Percentiles rank a stretch among this genome's conserved stretches.
Conservation (phyloP, 495 filamentous ascomycete genomes). For the Podospora sp. region DNA sequence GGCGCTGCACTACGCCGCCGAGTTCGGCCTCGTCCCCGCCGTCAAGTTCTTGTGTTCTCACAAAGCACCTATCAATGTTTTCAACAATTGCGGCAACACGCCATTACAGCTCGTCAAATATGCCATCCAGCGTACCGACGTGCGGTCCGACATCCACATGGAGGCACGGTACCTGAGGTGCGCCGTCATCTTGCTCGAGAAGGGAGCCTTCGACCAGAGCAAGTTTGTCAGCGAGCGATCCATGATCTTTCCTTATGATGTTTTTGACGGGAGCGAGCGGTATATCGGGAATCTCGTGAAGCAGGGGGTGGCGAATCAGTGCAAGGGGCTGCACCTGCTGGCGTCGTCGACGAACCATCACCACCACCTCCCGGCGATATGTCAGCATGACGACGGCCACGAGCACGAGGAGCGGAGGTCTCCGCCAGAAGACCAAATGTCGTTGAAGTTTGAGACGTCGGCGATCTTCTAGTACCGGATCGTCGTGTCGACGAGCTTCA, state of each 20-base stretch:
- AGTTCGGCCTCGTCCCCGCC: slow-evolving; percentile 37
- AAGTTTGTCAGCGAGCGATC: slow-evolving; percentile 38
- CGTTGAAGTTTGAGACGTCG: slow-evolving; percentile 36
- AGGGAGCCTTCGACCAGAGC: slow-evolving; percentile 39
- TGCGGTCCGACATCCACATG: slow-evolving; percentile 41
- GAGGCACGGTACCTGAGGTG: slow-evolving; percentile 39
- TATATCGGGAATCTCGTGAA: slow-evolving; percentile 33
- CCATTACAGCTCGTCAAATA: slow-evolving; percentile 41
- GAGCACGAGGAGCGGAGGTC: not conserved
- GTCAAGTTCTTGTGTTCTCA: slow-evolving; percentile 34
- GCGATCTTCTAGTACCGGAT: slow-evolving; percentile 16
- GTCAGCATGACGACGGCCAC: slow-evolving; percentile 21
- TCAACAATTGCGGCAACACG: slow-evolving; percentile 43
- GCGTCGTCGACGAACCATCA: slow-evolving; percentile 31
- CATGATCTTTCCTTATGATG: slow-evolving; percentile 35
- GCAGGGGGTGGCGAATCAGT: slow-evolving; percentile 37
- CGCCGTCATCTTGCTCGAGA: slow-evolving; percentile 36
- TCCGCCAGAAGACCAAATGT: slow-evolving; percentile 20
- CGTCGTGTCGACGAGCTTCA: slow-evolving; percentile 1
- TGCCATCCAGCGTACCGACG: slow-evolving; percentile 40
- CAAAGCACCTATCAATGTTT: slow-evolving; percentile 34
- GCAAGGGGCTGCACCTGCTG: slow-evolving; percentile 34
- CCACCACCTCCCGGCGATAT: slow-evolving; percentile 15
- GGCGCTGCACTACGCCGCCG: slow-evolving; percentile 38
- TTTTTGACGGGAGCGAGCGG: slow-evolving; percentile 38